A percentile compares a stretch with the other conserved stretches of the same genome.
These are phyloP conservation scores for Xerophyta viscosa DNA, from an alignment of 106 monocot species.

Conservation along the genomic window DNA sequence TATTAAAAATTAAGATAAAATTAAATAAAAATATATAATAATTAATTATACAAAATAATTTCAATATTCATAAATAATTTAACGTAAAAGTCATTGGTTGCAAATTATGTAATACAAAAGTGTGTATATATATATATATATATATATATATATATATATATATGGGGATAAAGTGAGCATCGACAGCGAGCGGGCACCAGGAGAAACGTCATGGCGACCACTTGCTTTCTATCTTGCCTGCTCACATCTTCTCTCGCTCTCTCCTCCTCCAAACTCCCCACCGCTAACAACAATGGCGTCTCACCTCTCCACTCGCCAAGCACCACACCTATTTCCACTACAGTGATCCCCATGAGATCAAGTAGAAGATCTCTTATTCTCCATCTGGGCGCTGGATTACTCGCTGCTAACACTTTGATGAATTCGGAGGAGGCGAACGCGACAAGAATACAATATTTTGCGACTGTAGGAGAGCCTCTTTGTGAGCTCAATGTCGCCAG, in stretches of 20 bases:
- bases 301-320: background rate
- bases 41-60: no score
- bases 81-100: no score
- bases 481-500: conserved; percentile 70
- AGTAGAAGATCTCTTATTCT: conserved; percentile 41
- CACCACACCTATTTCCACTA: background rate
- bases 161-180: no score
- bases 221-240: no score
- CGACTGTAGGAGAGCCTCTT: conserved; percentile 73
- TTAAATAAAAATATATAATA: no score
- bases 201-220: no score
- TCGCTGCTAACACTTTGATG: conserved; percentile 22
- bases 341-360: conserved; percentile 12
- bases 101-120: background rate
- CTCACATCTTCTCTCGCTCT: no score
- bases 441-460: conserved; percentile 79
- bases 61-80: no score
- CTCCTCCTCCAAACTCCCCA: no score
- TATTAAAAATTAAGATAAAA: no score
- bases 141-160: no score
- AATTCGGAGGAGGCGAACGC: conserved; percentile 56
- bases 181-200: no score
- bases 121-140: background rate
- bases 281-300: background rate
- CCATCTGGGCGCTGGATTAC: conserved; percentile 41